Percentiles rank a stretch among this genome's conserved stretches.
These are phyloP conservation scores for Pseudogymnoascus sp. DNA, from an alignment of 2,329 filamentous ascomycete species.

Conservation along the genomic window DNA sequence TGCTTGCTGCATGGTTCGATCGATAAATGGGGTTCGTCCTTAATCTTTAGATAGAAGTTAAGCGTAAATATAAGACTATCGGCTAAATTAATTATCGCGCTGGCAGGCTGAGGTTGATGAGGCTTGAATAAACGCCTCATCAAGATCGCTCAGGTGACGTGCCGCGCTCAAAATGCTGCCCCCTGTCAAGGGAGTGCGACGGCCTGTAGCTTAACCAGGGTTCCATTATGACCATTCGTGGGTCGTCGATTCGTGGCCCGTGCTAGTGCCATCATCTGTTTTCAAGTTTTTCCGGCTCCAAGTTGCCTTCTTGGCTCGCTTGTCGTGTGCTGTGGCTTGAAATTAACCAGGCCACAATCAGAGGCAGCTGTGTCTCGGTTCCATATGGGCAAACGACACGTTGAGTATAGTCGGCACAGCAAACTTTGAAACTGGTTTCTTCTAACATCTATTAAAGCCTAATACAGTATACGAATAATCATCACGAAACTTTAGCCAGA, in stretches of 20 bases:
- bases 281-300: background rate
- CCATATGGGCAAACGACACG: background rate
- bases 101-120: no score
- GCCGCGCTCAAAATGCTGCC: background rate
- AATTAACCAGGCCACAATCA: background rate
- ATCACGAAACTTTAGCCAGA: background rate
- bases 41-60: no score
- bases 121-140: no score
- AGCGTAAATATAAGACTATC: no score
- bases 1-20: no score
- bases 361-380: background rate
- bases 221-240: background rate
- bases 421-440: background rate
- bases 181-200: background rate
- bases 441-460: background rate
- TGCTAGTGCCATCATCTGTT: background rate
- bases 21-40: no score
- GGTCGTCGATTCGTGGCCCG: no score
- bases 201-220: background rate
- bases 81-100: no score
- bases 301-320: background rate
- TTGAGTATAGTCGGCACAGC: background rate
- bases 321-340: background rate
- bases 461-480: background rate
- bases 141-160: no score